Conservation (phyloP, 2,329 filamentous ascomycete species). For the Chrysosphaeria jannelii region DNA sequence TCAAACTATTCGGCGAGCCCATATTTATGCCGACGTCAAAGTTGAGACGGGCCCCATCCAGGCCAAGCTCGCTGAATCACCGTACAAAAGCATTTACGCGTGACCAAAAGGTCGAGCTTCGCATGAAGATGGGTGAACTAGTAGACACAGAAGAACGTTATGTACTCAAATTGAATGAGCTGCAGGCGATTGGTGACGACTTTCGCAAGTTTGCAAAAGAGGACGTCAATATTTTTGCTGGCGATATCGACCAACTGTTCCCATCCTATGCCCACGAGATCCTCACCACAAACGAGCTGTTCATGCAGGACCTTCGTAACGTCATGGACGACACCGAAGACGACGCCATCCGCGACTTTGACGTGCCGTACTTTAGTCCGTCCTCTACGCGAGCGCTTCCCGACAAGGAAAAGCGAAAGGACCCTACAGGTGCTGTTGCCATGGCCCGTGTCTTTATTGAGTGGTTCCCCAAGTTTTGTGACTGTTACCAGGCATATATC, state of each 20-base stretch:
- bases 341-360: constrained; percentile 47
- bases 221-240: constrained; percentile 42
- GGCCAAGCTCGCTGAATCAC: constrained; percentile 43
- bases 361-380: constrained; percentile 13
- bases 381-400: constrained; percentile 9
- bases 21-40: constrained; percentile 68
- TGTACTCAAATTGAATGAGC: constrained; percentile 57
- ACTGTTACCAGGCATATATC: constrained; percentile 83
- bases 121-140: constrained; percentile 69
- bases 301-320: constrained; percentile 44
- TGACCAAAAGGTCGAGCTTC: constrained; percentile 56
- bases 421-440: constrained; percentile 47
- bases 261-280: constrained; percentile 57
- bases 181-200: constrained; percentile 57
- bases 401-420: constrained; percentile 28
- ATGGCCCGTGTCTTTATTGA: constrained; percentile 61
- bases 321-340: constrained; percentile 64
- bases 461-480: constrained; percentile 79
- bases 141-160: constrained; percentile 88
- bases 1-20: constrained; percentile 55
- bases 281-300: constrained; percentile 49
- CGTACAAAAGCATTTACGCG: constrained; percentile 47
- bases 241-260: constrained; percentile 49
- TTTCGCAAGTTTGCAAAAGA: constrained; percentile 29
- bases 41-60: constrained; percentile 61